phyloP scores from a whole-genome alignment of 345 rosid species.

The Euphorbia lathyris region DNA sequence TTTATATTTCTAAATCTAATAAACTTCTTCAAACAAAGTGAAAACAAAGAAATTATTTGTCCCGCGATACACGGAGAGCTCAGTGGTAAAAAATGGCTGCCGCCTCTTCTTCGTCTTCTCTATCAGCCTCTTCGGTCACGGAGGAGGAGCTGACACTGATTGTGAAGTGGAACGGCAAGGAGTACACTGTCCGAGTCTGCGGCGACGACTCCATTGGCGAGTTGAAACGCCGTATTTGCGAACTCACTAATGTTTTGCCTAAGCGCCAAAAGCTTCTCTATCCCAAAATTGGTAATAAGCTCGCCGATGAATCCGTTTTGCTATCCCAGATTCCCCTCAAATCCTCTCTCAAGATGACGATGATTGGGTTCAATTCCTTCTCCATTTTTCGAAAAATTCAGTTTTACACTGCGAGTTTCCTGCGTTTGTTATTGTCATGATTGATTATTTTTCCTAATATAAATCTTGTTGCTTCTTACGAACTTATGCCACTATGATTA shows the following conservation, averaged over 20 bases:
- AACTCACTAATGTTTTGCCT: slow-evolving; percentile 76
- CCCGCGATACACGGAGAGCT: not conserved
- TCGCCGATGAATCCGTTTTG: slow-evolving; percentile 68
- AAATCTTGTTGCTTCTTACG: not conserved
- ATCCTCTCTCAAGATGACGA: slow-evolving; percentile 89
- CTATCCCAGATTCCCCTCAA: slow-evolving; percentile 79
- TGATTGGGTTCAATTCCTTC: slow-evolving; percentile 61
- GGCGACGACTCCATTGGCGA: slow-evolving; percentile 88
- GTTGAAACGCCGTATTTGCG: slow-evolving; percentile 85
- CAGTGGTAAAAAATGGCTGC: not conserved
- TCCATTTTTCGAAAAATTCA: not conserved
- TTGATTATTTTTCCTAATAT: not conserved
- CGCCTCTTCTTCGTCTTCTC: slow-evolving; percentile 17
- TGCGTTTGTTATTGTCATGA: not conserved
- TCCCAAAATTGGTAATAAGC: slow-evolving; percentile 82
- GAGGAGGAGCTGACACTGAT: slow-evolving; percentile 79
- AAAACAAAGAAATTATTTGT: too few relatives aligned
- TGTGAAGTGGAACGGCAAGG: slow-evolving; percentile 93
- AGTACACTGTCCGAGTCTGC: slow-evolving; percentile 79
- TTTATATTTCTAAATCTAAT: too few relatives aligned
- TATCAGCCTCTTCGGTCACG: slow-evolving; percentile 34
- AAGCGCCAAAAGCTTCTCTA: slow-evolving; percentile 95
- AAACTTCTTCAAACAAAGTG: too few relatives aligned
- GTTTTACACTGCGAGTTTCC: not conserved
- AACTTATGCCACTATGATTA: not conserved